phyloP scores from a whole-genome alignment of 2,329 filamentous ascomycete genomes.

The Chaetomiaceae sp. region DNA sequence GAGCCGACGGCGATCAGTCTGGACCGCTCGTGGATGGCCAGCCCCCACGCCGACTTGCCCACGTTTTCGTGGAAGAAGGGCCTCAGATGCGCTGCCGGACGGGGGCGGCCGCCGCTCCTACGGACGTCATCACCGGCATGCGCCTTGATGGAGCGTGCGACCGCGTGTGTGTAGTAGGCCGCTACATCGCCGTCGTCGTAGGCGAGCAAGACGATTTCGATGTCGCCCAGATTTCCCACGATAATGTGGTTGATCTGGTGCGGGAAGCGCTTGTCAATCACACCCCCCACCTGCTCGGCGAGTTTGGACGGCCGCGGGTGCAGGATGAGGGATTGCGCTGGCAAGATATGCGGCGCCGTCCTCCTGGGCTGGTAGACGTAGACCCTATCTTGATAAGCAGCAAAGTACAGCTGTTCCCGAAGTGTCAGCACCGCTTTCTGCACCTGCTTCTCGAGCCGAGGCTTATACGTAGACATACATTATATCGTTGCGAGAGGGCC shows the following conservation, averaged over 20 bases:
- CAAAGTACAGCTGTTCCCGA: constrained; percentile 49
- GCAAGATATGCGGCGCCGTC: constrained; percentile 42
- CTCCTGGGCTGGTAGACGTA: constrained; percentile 49
- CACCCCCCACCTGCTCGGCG: constrained; percentile 40
- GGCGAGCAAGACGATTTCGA: constrained; percentile 61
- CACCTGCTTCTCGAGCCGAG: not conserved
- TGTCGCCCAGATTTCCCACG: constrained; percentile 59
- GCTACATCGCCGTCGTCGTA: constrained; percentile 73
- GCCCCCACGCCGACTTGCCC: constrained; percentile 75
- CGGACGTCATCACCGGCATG: not conserved
- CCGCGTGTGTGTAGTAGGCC: constrained; percentile 58
- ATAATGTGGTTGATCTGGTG: constrained; percentile 66
- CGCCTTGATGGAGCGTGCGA: constrained; percentile 39
- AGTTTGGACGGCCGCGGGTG: constrained; percentile 37
- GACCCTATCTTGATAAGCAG: constrained; percentile 50
- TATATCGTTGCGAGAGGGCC: constrained; percentile 50
- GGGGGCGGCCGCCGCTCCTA: not conserved
- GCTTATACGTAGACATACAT: constrained; percentile 34
- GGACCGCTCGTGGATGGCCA: constrained; percentile 74
- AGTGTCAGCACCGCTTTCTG: not conserved
- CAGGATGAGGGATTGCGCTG: constrained; percentile 46
- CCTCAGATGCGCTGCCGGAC: constrained; percentile 7
- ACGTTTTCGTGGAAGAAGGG: constrained; percentile 73
- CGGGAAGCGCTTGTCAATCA: constrained; percentile 43
- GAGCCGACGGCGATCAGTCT: constrained; percentile 80